phyloP scores from a whole-genome alignment of 1,284 basidiomycete genomes.

The Gomphus sp. region DNA sequence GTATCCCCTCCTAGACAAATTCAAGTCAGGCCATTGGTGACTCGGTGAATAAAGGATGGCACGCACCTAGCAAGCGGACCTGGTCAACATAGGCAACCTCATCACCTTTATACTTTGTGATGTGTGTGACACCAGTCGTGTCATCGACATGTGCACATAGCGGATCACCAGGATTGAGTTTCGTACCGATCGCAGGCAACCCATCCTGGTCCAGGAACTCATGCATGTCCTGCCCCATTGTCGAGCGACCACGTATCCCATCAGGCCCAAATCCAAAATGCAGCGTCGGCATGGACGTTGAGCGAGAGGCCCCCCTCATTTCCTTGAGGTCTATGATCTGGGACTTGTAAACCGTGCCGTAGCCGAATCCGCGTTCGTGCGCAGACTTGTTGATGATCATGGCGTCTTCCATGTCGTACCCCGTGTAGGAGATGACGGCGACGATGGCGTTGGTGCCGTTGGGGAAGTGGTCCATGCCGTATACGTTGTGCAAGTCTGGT shows the following conservation, averaged over 20 bases:
- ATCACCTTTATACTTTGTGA: conserved; percentile 97
- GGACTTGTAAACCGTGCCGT: conserved; percentile 96
- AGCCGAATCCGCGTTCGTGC: conserved; percentile 95
- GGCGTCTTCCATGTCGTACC: conserved; percentile 99
- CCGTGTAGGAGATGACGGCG: conserved; percentile 99
- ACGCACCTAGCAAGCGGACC: conserved; percentile 81
- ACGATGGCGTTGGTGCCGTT: conserved; percentile 98
- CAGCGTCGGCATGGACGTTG: conserved; percentile 43
- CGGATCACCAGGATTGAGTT: conserved; percentile 68
- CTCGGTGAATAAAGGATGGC: not conserved
- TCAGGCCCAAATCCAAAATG: conserved; percentile 68
- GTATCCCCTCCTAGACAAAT: conserved; percentile 61
- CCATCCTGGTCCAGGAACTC: conserved; percentile 80
- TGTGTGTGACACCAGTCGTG: conserved; percentile 72
- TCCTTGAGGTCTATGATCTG: conserved; percentile 89
- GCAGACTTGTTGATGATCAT: conserved; percentile 99
- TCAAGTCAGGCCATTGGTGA: not conserved
- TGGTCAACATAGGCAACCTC: conserved; percentile 88
- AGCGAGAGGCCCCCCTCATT: conserved; percentile 54
- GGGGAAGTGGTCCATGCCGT: conserved; percentile 98
- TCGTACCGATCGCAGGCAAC: conserved; percentile 70
- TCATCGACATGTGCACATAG: conserved; percentile 88
- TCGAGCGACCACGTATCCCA: not conserved
- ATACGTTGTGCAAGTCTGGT: conserved; percentile 87
- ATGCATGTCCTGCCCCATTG: conserved; percentile 58